A percentile compares a stretch with the other conserved stretches of the same genome.
These are phyloP conservation scores for Endocarpon pusillum DNA, from an alignment of 495 filamentous ascomycete species.

Conservation along the genomic window DNA sequence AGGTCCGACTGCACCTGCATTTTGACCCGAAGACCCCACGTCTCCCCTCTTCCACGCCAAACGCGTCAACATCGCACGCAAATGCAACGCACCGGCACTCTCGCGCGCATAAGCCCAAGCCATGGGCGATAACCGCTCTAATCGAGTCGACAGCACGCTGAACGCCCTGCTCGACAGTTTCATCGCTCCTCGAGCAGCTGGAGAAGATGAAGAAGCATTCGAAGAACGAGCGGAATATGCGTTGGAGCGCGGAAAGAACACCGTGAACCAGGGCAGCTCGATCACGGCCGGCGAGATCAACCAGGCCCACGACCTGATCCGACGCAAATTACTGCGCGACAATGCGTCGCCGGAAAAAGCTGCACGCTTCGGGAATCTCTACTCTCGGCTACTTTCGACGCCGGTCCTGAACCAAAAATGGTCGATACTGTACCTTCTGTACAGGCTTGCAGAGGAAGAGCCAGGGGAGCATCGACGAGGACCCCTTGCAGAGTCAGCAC, in stretches of 20 bases:
- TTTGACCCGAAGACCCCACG: too few relatives aligned
- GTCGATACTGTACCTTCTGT: conserved; percentile 83
- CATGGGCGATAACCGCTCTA: conserved; percentile 15
- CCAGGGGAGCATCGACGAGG: not conserved
- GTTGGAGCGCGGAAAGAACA: conserved; percentile 29
- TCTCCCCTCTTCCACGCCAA: too few relatives aligned
- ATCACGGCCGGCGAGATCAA: conserved; percentile 44
- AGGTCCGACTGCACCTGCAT: too few relatives aligned
- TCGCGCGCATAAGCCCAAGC: too few relatives aligned
- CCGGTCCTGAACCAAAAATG: conserved; percentile 91
- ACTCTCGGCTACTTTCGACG: conserved; percentile 68
- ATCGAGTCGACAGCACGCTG: conserved; percentile 34
- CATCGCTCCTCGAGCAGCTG: conserved; percentile 29
- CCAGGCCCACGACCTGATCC: conserved; percentile 82
- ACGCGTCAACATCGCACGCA: too few relatives aligned
- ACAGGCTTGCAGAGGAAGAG: conserved; percentile 36
- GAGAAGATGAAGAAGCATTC: conserved; percentile 29
- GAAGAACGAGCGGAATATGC: conserved; percentile 33
- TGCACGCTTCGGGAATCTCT: conserved; percentile 74
- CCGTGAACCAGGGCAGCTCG: conserved; percentile 22
- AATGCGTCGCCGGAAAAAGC: conserved; percentile 68
- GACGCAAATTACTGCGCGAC: conserved; percentile 59
- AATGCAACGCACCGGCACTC: too few relatives aligned
- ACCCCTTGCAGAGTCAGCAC: not conserved
- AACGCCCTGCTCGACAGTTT: conserved; percentile 35